Evolutionary conservation across 176 grass and related monocot genomes (phyloP), one percentile per base, ranked within the genome.

Genomic region (Aegilops longissima): DNA sequence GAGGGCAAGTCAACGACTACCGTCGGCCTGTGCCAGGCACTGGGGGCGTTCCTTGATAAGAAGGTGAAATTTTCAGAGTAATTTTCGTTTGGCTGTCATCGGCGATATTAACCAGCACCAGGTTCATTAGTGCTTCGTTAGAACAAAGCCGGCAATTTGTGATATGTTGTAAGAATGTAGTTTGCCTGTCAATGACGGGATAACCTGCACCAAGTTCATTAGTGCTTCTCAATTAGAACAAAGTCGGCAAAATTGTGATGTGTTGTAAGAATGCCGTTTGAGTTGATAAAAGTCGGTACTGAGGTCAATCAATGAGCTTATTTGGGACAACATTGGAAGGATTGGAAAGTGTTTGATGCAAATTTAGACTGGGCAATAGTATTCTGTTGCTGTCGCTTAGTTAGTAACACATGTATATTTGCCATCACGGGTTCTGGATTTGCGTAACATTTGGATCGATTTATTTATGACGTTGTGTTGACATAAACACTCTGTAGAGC

Each of bases 1-100:
- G 94, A 99, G 90, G 97, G 97, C 45, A 96, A 96, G 77, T 99
- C 94, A 23, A 99, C 94, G 9, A 96, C 97, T 56, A 96, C 97
- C 11, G 94, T 99, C 21, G 92, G 94, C 4, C 85, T 99, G 27
- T 99, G 97, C 89, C 97, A 99, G 80, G 94, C 94, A 25, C 83
- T 99, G 36, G 94, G 97, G 18, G 94, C 92, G 14, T 99, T 99
- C 81, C 94, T 99, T 69, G 97, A 96, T 79, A 96, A 96, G 52
- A 99, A 99, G 90, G 97, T 96, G 33, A 81, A 24, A 7, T 40
- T 35, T 70, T 47, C 64, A 2, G 29, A 31, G 8, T 11, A 66
- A 24, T 39, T 76, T 91, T 88, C n/a, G 2, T 34, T 36, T 82
- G 23, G 11, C 16, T 3, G 20, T 82, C 6, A 25, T 16, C 21